Percentiles rank a stretch among this genome's conserved stretches.
phyloP scores from a whole-genome alignment of 139 green algal genomes.

The Chlamydomonas sp. region DNA sequence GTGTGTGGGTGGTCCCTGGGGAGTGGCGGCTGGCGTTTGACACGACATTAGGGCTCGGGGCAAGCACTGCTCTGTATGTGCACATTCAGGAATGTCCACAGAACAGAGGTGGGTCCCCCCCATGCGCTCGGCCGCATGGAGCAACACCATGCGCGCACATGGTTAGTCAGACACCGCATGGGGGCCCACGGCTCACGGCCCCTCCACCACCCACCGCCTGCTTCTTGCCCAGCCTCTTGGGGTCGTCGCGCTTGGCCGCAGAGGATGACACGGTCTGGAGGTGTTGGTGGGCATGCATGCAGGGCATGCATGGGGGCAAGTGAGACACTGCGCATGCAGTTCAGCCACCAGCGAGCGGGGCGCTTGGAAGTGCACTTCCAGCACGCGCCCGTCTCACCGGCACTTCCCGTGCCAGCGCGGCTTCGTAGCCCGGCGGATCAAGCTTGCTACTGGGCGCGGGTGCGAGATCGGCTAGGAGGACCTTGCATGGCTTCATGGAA shows the following conservation, averaged over 20 bases:
- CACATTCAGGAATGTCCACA: not conserved
- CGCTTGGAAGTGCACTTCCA: not conserved
- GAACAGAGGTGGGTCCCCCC: not conserved
- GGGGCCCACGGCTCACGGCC: too few species aligned
- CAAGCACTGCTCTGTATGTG: too few species aligned
- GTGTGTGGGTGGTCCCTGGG: too few species aligned
- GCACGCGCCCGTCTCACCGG: not conserved
- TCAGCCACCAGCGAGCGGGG: not conserved
- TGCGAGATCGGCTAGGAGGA: too few species aligned
- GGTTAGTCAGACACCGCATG: not conserved
- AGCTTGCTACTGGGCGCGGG: too few species aligned
- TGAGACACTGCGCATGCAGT: constrained; percentile 15
- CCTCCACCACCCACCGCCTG: constrained; percentile 17
- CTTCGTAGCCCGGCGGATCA: constrained; percentile 44
- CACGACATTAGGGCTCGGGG: too few species aligned
- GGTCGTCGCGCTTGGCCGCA: constrained; percentile 19
- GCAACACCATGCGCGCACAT: constrained; percentile 1
- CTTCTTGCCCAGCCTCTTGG: constrained; percentile 19
- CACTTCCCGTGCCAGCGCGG: constrained; percentile 28
- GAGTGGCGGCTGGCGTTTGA: not conserved
- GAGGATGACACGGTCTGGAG: not conserved
- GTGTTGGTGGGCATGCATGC: not conserved
- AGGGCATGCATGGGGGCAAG: not conserved
- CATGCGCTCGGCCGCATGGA: not conserved
- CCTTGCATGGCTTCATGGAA: too few species aligned